phyloP scores from a whole-genome alignment of 148 eudicot genomes.

The Rhododendron henanense region DNA sequence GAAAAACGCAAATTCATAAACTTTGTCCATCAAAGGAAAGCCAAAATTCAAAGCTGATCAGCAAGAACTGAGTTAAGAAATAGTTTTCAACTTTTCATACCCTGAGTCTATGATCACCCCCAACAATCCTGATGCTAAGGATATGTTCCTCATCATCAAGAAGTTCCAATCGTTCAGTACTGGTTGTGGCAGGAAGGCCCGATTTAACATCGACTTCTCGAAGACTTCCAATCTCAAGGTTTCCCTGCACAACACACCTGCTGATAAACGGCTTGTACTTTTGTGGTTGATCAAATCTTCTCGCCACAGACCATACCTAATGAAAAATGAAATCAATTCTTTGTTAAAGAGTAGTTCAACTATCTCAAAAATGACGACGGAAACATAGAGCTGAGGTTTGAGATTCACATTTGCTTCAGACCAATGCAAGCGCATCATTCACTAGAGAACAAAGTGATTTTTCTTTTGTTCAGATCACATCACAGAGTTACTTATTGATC shows the following conservation, averaged over 20 bases:
- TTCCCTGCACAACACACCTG: constrained; percentile 51
- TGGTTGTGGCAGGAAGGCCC: constrained; percentile 74
- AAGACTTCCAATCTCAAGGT: constrained; percentile 64
- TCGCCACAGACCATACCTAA: constrained; percentile 67
- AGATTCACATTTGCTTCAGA: not conserved
- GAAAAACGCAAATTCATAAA: not conserved
- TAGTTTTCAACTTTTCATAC: constrained; percentile 24
- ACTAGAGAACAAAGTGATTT: not conserved
- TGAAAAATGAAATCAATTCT: not conserved
- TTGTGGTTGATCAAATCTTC: constrained; percentile 72
- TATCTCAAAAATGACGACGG: not conserved
- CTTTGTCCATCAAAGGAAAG: not conserved
- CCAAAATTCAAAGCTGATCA: not conserved
- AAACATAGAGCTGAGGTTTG: not conserved
- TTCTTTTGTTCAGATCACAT: not conserved
- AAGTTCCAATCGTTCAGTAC: constrained; percentile 61
- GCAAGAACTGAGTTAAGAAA: not conserved
- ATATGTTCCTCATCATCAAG: constrained; percentile 66
- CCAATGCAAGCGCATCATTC: not conserved
- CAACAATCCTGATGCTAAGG: constrained; percentile 58
- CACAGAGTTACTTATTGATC: not conserved
- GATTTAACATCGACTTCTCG: constrained; percentile 71
- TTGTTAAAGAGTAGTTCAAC: not conserved
- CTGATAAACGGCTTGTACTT: constrained; percentile 64
- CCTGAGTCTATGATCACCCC: constrained; percentile 69